Evolutionary conservation across 164 flowering plant species (phyloP).

Genomic region (Vitis labrusca): DNA sequence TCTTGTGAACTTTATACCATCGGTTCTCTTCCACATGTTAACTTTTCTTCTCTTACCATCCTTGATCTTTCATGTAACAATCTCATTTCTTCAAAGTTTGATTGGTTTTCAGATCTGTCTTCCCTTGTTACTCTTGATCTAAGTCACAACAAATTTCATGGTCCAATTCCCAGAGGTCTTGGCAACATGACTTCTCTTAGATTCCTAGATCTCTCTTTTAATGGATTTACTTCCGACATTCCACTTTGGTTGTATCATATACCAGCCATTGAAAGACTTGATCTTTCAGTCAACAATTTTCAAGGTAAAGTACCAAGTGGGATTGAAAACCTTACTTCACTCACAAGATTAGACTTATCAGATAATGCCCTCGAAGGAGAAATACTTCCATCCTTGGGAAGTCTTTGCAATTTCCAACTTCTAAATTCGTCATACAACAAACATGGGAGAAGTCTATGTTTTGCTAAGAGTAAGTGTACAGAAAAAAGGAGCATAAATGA

Average conservation of each 20-base stretch:
- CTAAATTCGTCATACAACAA: no score
- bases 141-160: neutral
- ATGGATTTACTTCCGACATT: no score
- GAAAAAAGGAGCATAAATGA: no score
- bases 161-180: neutral
- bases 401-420: neutral
- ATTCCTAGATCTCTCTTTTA: no score
- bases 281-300: no score
- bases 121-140: no score
- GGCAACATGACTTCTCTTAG: neutral
- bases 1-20: neutral
- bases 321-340: no score
- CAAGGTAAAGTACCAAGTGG: no score
- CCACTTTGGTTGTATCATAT: no score
- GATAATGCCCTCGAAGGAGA: neutral
- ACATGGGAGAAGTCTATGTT: neutral
- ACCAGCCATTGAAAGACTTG: no score
- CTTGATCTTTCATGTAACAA: constrained; percentile 9
- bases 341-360: no score
- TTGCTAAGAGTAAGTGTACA: no score
- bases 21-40: constrained; percentile 3
- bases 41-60: constrained; percentile 10
- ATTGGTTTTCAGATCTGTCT: neutral
- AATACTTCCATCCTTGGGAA: neutral
- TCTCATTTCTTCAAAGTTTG: constrained; percentile 3